phyloP scores from a whole-genome alignment of 2,329 filamentous ascomycete species.

The Colletotrichum spaethianum region DNA sequence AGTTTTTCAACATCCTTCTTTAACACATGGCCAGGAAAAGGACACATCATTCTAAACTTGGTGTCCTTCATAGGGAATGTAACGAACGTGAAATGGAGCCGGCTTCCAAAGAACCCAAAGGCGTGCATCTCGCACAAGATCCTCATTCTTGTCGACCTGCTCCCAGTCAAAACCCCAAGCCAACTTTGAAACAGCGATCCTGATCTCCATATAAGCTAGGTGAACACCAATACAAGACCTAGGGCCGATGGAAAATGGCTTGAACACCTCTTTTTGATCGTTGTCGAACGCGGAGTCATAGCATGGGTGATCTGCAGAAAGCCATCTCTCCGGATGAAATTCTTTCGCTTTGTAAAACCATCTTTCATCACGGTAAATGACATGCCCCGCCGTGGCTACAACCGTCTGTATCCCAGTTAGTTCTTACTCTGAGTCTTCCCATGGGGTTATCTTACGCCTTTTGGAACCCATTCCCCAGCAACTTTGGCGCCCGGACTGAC shows the following conservation, averaged over 20 bases:
- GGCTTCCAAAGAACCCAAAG: conserved; percentile 13
- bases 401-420: not conserved
- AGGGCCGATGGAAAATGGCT: conserved; percentile 17
- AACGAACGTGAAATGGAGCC: conserved; percentile 20
- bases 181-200: conserved; percentile 6
- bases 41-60: too few species aligned
- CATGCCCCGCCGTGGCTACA: conserved; percentile 11
- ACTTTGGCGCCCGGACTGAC: conserved; percentile 14
- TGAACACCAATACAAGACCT: conserved; percentile 20
- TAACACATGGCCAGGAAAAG: too few species aligned
- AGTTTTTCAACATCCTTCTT: too few species aligned
- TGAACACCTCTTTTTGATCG: conserved; percentile 11
- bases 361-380: conserved; percentile 12
- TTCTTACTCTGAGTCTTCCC: not conserved
- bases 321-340: conserved; percentile 28
- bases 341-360: conserved; percentile 21
- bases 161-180: conserved; percentile 19
- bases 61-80: too few species aligned
- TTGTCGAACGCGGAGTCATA: not conserved
- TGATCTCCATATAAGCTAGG: conserved; percentile 15
- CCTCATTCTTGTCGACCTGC: not conserved
- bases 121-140: conserved; percentile 10
- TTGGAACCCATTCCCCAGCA: conserved; percentile 15
- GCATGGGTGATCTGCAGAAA: not conserved
- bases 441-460: conserved; percentile 3